phyloP scores from a whole-genome alignment of 2,329 filamentous ascomycete species.

The Pleomassaria siparia region DNA sequence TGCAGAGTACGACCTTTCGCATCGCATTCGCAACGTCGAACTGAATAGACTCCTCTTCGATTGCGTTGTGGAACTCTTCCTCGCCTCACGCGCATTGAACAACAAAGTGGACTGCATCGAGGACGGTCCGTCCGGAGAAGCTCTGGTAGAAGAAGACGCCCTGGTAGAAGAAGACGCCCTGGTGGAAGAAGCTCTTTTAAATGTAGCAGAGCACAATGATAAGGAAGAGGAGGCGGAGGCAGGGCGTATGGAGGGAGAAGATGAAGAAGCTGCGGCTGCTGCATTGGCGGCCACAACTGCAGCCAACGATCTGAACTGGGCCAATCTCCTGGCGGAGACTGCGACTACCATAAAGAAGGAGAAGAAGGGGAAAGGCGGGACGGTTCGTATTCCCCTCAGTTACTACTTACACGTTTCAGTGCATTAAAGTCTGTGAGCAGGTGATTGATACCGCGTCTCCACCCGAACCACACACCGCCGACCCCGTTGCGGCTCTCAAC shows the following conservation, averaged over 20 bases:
- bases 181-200: background rate
- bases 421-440: conserved; percentile 31
- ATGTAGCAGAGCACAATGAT: conserved; percentile 38
- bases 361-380: conserved; percentile 45
- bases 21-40: conserved; percentile 10
- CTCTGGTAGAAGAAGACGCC: background rate
- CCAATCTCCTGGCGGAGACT: conserved; percentile 36
- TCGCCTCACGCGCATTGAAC: conserved; percentile 9
- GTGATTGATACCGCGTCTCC: conserved; percentile 26
- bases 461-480: conserved; percentile 26
- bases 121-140: conserved; percentile 3
- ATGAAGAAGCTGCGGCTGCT: conserved; percentile 38
- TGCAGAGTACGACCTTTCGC: conserved; percentile 9
- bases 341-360: conserved; percentile 17
- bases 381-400: conserved; percentile 37
- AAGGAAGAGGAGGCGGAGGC: conserved; percentile 44
- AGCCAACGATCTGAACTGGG: conserved; percentile 29
- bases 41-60: conserved; percentile 11
- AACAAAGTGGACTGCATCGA: background rate
- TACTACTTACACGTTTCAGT: conserved; percentile 29
- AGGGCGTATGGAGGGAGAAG: conserved; percentile 38
- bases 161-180: conserved; percentile 1
- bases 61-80: conserved; percentile 12
- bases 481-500: conserved; percentile 47
- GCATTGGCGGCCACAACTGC: conserved; percentile 24